Base-by-base conservation (phyloP, 441 rosid species). In the Pelargonium cotyledonis region DNA sequence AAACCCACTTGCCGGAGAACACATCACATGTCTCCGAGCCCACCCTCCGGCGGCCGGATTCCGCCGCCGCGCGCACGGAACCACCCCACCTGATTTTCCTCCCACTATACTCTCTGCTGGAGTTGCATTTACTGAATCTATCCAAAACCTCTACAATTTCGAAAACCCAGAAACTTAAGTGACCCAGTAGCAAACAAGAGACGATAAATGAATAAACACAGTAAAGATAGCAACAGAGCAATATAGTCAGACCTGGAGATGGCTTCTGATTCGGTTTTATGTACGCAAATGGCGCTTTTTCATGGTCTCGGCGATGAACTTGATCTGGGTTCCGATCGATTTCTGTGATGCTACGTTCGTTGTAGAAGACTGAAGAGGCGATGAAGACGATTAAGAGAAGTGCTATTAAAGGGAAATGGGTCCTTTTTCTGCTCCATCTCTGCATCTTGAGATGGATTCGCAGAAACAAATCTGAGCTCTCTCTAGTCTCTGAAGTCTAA, bases 1-100 rank as follows among this genome's bases (percentile, higher is more conserved):
- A 85, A 8, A 91, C 89, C 99, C 99, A 94, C 70, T 78, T 94
- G 63, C 97, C 97, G 0, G 86, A 80, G 69, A 88, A 89, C 72
- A 94, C 80, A 78, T 94, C 91, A 69, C 99, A 91, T 6, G 70
- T 79, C 79, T 86, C 88, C 70, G 79, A 70, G 16, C 44, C 74
- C 67, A 67, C 79, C 16, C 78, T 72, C 76, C 77, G 12, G 62
- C 69, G 77, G 75, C 72, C 78, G 70, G 76, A 38, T 43, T 76
- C 71, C 43, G 12, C 46, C 9, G 16, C 60, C 67, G 66, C 76
- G 47, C 55, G 15, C 55, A 5, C 55, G 1, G 55, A 49, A n/a
- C 76, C 85, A 72, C 7, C 80, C 92, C 85, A 82, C 74, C 77
- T 66, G 73, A 91, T 86, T 73, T 78, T 89, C 84, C 75, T 83